These are phyloP conservation scores for Cladosporium sp. DNA, from an alignment of 2,329 filamentous ascomycete genomes.

Conservation along the genomic window DNA sequence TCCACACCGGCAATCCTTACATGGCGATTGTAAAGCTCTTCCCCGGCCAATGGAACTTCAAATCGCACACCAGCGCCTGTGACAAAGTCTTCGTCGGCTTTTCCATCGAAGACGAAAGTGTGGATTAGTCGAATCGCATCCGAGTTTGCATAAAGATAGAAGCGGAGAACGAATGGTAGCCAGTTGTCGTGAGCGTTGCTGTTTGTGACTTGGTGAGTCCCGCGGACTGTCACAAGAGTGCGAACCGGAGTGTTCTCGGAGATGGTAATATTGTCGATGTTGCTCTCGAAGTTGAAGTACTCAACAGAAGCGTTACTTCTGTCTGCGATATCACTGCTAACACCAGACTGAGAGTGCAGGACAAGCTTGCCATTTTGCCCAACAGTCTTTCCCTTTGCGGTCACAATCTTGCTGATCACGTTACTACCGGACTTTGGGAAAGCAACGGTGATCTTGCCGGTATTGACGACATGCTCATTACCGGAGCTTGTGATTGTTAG, in stretches of 20 bases:
- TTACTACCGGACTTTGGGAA: conserved; percentile 32
- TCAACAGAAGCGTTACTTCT: conserved; percentile 35
- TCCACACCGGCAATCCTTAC: conserved; percentile 53
- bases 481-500: conserved; percentile 26
- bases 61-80: conserved; percentile 54
- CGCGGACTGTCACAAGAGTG: conserved; percentile 45
- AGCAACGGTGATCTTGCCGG: conserved; percentile 30
- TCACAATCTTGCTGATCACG: conserved; percentile 30
- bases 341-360: conserved; percentile 49
- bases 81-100: conserved; percentile 49
- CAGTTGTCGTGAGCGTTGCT: conserved; percentile 41
- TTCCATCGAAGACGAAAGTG: conserved; percentile 53
- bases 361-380: conserved; percentile 42
- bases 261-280: conserved; percentile 49
- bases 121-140: conserved; percentile 54
- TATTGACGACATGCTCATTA: conserved; percentile 28
- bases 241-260: conserved; percentile 41
- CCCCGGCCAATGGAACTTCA: conserved; percentile 49
- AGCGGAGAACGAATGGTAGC: conserved; percentile 54
- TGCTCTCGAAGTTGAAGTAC: conserved; percentile 47
- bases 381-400: conserved; percentile 37
- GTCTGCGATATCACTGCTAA: conserved; percentile 38
- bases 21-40: conserved; percentile 57
- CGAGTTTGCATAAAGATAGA: conserved; percentile 57
- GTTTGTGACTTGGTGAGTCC: conserved; percentile 33